Evolutionary conservation across 352 stramenopile genomes (phyloP), one percentile per base, ranked within the genome.

Genomic region (Globisporangium emineosum): DNA sequence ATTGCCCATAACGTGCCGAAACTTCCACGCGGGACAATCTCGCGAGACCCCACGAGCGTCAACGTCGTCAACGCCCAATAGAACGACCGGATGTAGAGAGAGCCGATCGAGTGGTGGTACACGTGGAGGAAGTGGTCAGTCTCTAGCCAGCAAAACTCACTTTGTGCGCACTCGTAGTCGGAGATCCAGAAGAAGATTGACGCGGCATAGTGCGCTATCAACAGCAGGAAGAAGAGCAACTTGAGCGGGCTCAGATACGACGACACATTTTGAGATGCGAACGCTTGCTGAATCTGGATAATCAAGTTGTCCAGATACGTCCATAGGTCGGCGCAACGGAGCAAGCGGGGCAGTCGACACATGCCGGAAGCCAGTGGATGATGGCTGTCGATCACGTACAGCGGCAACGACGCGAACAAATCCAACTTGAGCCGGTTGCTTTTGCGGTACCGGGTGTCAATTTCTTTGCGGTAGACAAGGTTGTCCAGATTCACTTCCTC

Each of bases 151-250:
- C 79, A 92, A 3, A 69, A 57, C 1, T 58, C 60, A 33, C 77
- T 58, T 1, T 76, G 42, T 0, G 64, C n/a, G 29, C 78, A 90
- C 30, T 91, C 79, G 5, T 74, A 57, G 29, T 90, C 79, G 0
- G 83, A 91, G 21, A 89, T 83, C 59, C 65, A 78, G 58, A 89
- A 89, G 69, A 89, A 93, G 15, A 90, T 76, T 23, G 79, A 91
- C 9, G 73, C 84, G 0, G 76, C 70, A 42, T 80, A 93, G 50
- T 93, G 84, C 3, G 78, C 78, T 10, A 76, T 69, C 0, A 93
- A 68, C 6, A 89, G 51, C 5, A 93, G 61, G n/a, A 90, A 79
- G 45, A 93, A 85, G 35, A 90, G 72, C 6, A 93, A 29, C 65
- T 93, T 93, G 10, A 78, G 35, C 9, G 83, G 81, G 33, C 81